Percentiles rank a stretch among this genome's conserved stretches.
Evolutionary conservation across 768 basidiomycete species (phyloP).

Genomic region (Leccinum rimulosum): DNA sequence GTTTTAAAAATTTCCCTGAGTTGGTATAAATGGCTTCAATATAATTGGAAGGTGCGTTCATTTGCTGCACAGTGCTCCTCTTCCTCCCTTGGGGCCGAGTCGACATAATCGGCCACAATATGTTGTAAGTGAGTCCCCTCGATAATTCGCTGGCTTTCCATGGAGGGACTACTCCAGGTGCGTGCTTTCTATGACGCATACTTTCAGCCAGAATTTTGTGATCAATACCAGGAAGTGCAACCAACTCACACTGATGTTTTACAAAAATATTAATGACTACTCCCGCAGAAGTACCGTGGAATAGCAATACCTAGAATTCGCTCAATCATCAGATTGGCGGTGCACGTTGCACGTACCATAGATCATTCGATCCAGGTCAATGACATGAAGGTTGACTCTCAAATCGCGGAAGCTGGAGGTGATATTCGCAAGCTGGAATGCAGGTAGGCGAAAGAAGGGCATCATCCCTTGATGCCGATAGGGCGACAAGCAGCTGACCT

Average conservation of each 20-base stretch:
- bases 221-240: background rate
- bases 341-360: background rate
- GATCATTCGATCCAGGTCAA: background rate
- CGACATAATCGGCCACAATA: background rate
- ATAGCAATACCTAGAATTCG: background rate
- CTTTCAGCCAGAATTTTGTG: background rate
- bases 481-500: background rate
- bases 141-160: background rate
- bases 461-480: background rate
- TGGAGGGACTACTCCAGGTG: background rate
- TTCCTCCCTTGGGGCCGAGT: background rate
- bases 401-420: background rate
- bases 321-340: background rate
- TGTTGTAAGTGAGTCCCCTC: background rate
- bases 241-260: background rate
- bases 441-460: conserved; percentile 7
- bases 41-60: background rate
- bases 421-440: background rate
- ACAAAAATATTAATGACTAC: background rate
- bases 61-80: background rate
- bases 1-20: background rate
- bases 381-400: background rate
- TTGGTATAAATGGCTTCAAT: background rate
- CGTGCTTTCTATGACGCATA: background rate
- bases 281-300: background rate